phyloP scores from a whole-genome alignment of 2,329 filamentous ascomycete species.

The Botrytis hyacinthi region DNA sequence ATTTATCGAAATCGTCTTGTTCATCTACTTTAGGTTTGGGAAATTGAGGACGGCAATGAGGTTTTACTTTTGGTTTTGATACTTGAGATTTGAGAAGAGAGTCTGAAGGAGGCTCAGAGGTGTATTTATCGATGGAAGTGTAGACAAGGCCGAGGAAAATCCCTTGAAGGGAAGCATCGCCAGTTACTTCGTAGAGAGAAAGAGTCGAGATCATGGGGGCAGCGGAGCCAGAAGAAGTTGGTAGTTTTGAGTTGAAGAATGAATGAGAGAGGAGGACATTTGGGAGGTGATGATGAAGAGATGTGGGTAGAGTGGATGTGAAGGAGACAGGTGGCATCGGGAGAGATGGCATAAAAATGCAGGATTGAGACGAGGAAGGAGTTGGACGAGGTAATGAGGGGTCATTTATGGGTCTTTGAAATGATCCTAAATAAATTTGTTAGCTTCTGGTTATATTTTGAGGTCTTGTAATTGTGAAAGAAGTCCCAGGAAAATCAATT shows the following conservation, averaged over 20 bases:
- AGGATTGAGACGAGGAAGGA: neutral
- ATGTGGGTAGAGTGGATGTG: constrained; percentile 4
- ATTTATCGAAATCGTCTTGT: neutral
- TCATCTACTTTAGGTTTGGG: neutral
- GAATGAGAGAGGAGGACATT: constrained; percentile 10
- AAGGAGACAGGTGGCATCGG: constrained; percentile 13
- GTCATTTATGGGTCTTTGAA: neutral
- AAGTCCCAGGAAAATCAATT: neutral
- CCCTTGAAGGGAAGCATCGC: constrained; percentile 7
- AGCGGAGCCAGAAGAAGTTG: neutral
- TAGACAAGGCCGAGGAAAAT: constrained; percentile 18
- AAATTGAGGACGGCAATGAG: neutral
- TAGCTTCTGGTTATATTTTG: neutral
- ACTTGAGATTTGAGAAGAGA: neutral
- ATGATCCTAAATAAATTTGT: neutral
- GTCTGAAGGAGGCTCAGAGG: neutral
- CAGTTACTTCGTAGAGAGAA: constrained; percentile 15
- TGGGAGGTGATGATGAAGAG: constrained; percentile 10
- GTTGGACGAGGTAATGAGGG: neutral
- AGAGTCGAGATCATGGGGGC: neutral
- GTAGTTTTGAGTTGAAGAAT: neutral
- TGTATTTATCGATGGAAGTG: neutral
- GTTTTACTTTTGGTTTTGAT: neutral
- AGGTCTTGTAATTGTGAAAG: neutral
- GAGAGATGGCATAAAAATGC: constrained; percentile 14